Conservation (phyloP, 2,329 filamentous ascomycete genomes). For the Calonectria ilicicola region DNA sequence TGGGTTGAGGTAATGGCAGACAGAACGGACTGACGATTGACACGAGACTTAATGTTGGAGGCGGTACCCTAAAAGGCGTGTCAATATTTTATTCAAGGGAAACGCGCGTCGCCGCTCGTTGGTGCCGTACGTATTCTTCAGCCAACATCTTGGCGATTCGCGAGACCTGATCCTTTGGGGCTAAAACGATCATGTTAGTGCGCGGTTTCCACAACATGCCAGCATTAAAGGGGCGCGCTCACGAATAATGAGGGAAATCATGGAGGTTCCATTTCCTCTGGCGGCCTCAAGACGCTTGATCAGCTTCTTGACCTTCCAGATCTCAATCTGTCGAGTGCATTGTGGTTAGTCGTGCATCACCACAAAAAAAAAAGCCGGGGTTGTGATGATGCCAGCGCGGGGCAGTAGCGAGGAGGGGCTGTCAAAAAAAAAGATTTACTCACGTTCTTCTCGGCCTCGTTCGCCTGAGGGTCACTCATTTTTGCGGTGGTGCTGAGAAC, state of each 20-base stretch:
- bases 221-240: constrained; percentile 52
- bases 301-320: constrained; percentile 99
- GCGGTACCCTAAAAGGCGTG: constrained; percentile 81
- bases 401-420: constrained; percentile 46
- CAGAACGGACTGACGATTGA: constrained; percentile 97
- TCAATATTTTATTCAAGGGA: constrained; percentile 31
- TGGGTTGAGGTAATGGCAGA: constrained; percentile 99
- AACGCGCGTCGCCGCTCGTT: neutral
- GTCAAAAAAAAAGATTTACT: constrained; percentile 46
- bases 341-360: constrained; percentile 33
- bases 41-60: constrained; percentile 99
- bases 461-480: constrained; percentile 89
- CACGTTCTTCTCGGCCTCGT: constrained; percentile 97
- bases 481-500: constrained; percentile 57
- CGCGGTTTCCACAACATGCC: constrained; percentile 31
- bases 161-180: constrained; percentile 98
- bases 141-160: constrained; percentile 99
- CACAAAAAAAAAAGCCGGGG: constrained; percentile 9
- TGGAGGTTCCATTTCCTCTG: constrained; percentile 97
- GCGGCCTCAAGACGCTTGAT: constrained; percentile 98
- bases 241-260: constrained; percentile 99
- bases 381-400: constrained; percentile 41
- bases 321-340: constrained; percentile 68
- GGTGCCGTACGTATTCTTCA: constrained; percentile 90
- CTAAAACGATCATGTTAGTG: constrained; percentile 58